Evolutionary conservation across 164 flowering plant species (phyloP).

Genomic region (Vitis rupestris): DNA sequence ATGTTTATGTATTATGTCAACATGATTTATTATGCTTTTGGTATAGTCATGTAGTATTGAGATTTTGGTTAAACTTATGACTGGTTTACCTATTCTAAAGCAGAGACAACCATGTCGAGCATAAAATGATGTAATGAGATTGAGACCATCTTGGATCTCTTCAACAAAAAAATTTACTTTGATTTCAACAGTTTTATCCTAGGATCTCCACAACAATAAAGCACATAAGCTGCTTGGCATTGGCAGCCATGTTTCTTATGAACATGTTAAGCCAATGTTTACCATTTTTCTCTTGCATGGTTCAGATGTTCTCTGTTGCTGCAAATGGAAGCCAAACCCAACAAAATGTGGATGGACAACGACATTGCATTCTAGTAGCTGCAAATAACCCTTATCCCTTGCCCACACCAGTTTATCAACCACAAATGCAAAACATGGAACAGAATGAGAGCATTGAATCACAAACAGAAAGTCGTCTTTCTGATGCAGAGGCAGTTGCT

Average conservation of each 20-base stretch:
- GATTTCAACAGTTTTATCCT: too few species aligned
- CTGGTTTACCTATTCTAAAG: too few species aligned
- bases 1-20: too few species aligned
- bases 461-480: constrained; percentile 51
- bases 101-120: too few species aligned
- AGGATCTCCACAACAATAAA: too few species aligned
- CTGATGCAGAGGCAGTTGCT: constrained; percentile 88
- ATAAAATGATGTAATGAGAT: too few species aligned
- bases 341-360: constrained; percentile 56
- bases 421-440: constrained; percentile 51
- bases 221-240: neutral
- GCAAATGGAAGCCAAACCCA: constrained; percentile 53
- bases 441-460: constrained; percentile 52
- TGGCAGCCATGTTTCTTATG: neutral
- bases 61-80: too few species aligned
- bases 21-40: too few species aligned
- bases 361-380: constrained; percentile 88
- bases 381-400: constrained; percentile 88
- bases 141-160: too few species aligned
- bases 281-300: neutral
- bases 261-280: neutral
- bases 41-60: too few species aligned
- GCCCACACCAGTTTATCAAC: constrained; percentile 79
- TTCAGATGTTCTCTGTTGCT: constrained; percentile 37
- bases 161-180: too few species aligned